Conservation (phyloP, 345 rosid species). For the Isatis tinctoria region DNA sequence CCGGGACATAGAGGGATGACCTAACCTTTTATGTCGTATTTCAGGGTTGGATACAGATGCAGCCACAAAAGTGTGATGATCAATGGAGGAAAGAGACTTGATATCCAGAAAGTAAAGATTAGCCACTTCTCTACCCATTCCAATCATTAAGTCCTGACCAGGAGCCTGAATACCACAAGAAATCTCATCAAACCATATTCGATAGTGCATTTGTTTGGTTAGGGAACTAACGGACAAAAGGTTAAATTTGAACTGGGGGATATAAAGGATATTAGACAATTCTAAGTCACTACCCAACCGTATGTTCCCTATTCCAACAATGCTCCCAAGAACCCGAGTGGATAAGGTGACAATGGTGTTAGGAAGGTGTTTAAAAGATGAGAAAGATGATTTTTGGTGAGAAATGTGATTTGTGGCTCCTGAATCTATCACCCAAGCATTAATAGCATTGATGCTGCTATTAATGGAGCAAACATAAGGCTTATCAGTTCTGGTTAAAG, state of each 20-base stretch:
- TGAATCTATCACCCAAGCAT: background rate
- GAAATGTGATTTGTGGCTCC: background rate
- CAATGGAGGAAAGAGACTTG: background rate
- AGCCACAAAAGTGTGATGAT: background rate
- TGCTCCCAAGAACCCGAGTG: background rate
- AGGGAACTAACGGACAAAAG: background rate
- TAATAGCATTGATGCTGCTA: background rate
- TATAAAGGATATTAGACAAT: background rate
- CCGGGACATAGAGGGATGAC: background rate
- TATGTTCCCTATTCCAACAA: background rate
- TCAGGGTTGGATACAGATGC: background rate
- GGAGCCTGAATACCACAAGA: background rate
- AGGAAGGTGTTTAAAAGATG: background rate
- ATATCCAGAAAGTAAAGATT: background rate
- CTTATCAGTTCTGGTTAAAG: background rate
- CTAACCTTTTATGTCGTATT: background rate
- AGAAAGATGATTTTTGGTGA: background rate
- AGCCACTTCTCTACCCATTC: background rate
- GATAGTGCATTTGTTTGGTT: accelerated
- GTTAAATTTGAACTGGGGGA: background rate
- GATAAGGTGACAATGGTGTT: background rate
- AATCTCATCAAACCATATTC: background rate
- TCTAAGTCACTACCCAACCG: accelerated
- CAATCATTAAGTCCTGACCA: background rate
- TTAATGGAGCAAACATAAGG: background rate